A percentile compares a stretch with the other conserved stretches of the same genome.
Conservation (phyloP, 2,329 filamentous ascomycete species). For the Cladosporium halotolerans region DNA sequence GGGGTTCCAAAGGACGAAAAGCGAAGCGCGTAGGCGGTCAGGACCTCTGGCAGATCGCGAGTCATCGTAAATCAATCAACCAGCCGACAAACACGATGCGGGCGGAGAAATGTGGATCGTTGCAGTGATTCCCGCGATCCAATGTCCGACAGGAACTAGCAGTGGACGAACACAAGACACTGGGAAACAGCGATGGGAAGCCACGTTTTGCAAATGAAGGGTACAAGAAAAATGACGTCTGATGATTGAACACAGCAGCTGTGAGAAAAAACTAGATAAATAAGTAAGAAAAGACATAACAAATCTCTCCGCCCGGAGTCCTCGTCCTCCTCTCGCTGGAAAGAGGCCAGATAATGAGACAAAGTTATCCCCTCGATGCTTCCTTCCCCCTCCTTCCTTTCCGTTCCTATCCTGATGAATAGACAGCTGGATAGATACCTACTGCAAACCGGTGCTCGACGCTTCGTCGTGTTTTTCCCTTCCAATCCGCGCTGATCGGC, state of each 20-base stretch:
- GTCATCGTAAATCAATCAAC: no score
- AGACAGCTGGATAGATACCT: no score
- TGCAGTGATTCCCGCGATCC: no score
- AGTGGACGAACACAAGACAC: neutral
- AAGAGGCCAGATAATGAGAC: neutral
- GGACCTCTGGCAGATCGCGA: no score
- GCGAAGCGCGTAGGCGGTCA: no score
- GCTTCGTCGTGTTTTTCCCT: constrained; percentile 10
- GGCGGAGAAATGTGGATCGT: no score
- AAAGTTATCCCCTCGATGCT: neutral
- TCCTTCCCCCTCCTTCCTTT: neutral
- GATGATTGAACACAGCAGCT: neutral
- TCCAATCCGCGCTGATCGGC: constrained; percentile 20
- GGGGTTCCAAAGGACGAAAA: no score
- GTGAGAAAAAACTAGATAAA: no score
- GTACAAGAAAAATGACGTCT: neutral
- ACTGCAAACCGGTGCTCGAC: constrained; percentile 21
- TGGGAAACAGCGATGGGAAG: neutral
- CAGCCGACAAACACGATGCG: no score
- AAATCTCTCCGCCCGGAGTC: no score
- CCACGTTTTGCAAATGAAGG: neutral
- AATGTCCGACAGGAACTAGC: no score
- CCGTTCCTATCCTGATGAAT: neutral
- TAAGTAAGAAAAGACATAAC: no score
- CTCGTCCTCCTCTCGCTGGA: neutral